Base-by-base conservation (phyloP, 164 flowering plant genomes). In the Magnolia kwangsiensis region DNA sequence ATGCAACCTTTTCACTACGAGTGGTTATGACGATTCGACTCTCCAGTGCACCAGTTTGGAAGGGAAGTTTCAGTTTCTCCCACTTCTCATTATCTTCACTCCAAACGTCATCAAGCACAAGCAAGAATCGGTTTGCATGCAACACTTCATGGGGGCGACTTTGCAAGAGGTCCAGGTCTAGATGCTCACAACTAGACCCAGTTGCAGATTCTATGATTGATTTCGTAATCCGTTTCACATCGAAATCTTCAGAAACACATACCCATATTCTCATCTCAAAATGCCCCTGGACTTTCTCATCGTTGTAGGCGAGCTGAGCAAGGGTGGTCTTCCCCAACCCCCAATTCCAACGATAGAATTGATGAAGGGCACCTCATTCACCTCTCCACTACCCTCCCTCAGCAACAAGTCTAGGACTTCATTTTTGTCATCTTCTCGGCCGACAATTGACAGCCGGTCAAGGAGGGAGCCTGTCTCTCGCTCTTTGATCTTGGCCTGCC, bases 241-340 rank as follows among this genome's bases (percentile, higher is more conserved):
- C 24, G 27, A 72, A 72, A 55, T 72, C 74, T 9, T 71, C 63
- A 51, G 73, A 71, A 8, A 71, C 61, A 4, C 73, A 21, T 19
- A 71, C 73, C 73, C 73, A 71, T 31, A 71, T 24, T n/a, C 69
- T 9, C 37, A n/a, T 31, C 0, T 49, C 23, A 14, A 74, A 74
- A 55, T 72, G 67, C 9, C 23, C 23, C 24, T 29, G 4, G 1
- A 74, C 70, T 19, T 59, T 45, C 18, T 63, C 27, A 9, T 65
- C 69, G 64, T 65, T 74, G 59, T 19, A 74, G 24, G 11, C 18
- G 2, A 72, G 19, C 14, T 74, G 61, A 64, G 55, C 69, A 7
- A 74, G 27, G 21, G 76, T 63, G 18, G 69, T 74, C 69, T 74
- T 63, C 18, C 69, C 69, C 11, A 74, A 7, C 1, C 76, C 68